Evolutionary conservation across 768 basidiomycete species (phyloP), one percentile per base, ranked within the genome.

Genomic region (Russula earlei): DNA sequence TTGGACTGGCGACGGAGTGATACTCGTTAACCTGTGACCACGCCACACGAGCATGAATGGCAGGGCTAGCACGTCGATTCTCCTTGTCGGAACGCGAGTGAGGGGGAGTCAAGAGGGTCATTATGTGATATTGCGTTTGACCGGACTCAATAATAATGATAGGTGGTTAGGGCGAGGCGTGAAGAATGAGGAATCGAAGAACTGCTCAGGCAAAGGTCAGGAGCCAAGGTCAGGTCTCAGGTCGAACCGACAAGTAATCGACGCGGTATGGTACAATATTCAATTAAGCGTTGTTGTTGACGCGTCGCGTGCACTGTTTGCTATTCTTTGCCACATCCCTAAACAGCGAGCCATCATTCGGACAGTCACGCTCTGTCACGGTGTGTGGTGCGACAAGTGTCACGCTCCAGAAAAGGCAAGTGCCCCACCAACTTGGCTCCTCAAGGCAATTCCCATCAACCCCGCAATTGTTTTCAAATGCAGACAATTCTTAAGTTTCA

Each of bases 21-120:
- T n/a, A n/a, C n/a, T n/a, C n/a, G n/a, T n/a, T n/a, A 17, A 73
- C 69, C 52, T 75, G 72, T 0, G 80, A 76, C 78, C 80, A 84
- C 1, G 68, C 75, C 43, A 84, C 79, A 50, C 69, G 73, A 29
- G 69, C 33, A 85, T 72, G 17, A 72, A 65, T 6, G 69, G 55
- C 2, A 63, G 59, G 0, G 81, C 74, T 59, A 84, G 72, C 9
- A 72, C 65, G 74, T 51, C 77, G 69, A 38, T 68, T 67, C 2
- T 66, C 62, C 85, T 87, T 49, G 84, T 67, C 15, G 70, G 77
- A 69, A 54, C 62, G 66, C 68, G 67, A 75, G 79, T 55, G 67
- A 72, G 20, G 62, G 67, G 85, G 85, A 0, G 84, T 85, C 6
- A 74, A 75, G 24, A 86, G 76, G 58, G 68, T 66, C 73, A 80